phyloP scores from a whole-genome alignment of 129 eudicot species.

The Tagetes patula region DNA sequence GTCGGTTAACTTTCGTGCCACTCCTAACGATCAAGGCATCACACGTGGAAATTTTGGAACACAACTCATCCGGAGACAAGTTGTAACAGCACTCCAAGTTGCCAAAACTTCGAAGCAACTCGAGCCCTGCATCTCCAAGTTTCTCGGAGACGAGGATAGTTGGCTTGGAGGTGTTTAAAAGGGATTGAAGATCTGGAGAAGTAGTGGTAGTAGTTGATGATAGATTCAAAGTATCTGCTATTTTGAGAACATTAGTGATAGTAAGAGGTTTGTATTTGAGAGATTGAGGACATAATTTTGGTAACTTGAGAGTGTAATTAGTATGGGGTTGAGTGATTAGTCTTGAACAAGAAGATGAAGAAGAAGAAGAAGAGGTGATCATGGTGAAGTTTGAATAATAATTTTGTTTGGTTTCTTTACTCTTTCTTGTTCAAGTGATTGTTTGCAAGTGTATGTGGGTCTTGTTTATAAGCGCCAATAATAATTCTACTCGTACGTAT shows the following conservation, averaged over 20 bases:
- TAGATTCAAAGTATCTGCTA: conserved; percentile 20
- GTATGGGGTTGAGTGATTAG: background rate
- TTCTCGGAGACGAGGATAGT: conserved; percentile 74
- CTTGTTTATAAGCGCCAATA: no score
- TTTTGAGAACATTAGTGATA: conserved; percentile 35
- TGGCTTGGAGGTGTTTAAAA: conserved; percentile 31
- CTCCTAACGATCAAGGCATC: conserved; percentile 78
- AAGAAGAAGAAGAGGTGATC: background rate
- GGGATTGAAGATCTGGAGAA: conserved; percentile 29
- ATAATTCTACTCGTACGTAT: no score
- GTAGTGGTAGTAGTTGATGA: conserved; percentile 17
- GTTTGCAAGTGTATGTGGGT: background rate
- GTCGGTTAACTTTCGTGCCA: conserved; percentile 68
- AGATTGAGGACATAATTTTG: background rate
- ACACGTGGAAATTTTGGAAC: conserved; percentile 49
- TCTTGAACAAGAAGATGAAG: conserved; percentile 8
- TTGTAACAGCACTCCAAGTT: conserved; percentile 60
- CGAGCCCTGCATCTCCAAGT: conserved; percentile 71
- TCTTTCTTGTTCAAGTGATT: background rate
- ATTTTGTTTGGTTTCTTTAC: background rate
- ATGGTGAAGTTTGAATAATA: background rate
- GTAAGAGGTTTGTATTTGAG: background rate
- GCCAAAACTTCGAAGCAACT: conserved; percentile 43
- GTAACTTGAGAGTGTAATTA: background rate
- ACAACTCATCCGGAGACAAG: conserved; percentile 50